These are phyloP conservation scores for Colletotrichum nymphaeae DNA, from an alignment of 2,329 filamentous ascomycete species.

Conservation along the genomic window DNA sequence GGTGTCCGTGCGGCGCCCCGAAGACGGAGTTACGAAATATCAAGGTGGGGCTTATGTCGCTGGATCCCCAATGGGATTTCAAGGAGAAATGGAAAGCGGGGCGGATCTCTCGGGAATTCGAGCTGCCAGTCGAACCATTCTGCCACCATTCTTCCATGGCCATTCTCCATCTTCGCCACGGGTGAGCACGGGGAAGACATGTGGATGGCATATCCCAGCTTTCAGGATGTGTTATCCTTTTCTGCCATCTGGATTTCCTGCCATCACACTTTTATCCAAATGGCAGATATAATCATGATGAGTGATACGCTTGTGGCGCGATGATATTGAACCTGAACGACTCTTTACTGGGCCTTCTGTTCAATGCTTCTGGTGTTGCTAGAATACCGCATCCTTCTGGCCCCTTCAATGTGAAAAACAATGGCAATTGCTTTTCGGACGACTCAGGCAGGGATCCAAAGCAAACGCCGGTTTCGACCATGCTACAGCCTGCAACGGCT, in stretches of 20 bases:
- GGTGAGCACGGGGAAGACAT: neutral
- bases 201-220: neutral
- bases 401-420: too few relatives aligned
- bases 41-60: neutral
- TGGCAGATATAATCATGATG: neutral
- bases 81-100: neutral
- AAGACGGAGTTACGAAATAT: neutral
- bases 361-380: too few relatives aligned
- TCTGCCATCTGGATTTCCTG: constrained; percentile 5
- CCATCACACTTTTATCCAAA: neutral
- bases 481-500: neutral
- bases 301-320: neutral
- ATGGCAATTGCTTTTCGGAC: neutral
- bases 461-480: neutral
- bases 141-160: neutral
- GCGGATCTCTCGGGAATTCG: neutral
- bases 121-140: constrained; percentile 12
- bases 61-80: neutral
- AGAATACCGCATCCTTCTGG: too few relatives aligned
- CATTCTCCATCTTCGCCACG: neutral
- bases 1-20: neutral
- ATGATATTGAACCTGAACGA: neutral
- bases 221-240: constrained; percentile 6
- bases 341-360: too few relatives aligned
- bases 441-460: neutral